Evolutionary conservation across 192 early-diverging fungal genomes (phyloP).

Genomic region (Chytriomyces confervae): DNA sequence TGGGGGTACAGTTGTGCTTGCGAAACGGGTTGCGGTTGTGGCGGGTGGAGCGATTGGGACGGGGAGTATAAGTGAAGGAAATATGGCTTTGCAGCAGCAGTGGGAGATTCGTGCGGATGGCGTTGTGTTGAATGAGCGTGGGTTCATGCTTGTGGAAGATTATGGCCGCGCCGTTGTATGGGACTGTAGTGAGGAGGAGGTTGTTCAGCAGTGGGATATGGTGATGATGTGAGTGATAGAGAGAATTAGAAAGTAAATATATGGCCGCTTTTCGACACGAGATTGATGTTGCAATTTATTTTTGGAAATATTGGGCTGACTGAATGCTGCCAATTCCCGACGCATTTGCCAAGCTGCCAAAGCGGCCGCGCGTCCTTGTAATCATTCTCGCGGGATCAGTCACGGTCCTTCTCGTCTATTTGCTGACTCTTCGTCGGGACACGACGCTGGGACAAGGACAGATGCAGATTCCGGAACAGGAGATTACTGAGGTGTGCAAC

Average conservation of each 20-base stretch:
- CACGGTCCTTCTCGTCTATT: neutral
- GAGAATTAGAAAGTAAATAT: neutral
- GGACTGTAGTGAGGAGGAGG: slow-evolving; percentile 22
- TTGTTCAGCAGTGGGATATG: slow-evolving; percentile 30
- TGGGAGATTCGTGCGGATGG: slow-evolving; percentile 25
- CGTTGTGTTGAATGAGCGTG: slow-evolving; percentile 4
- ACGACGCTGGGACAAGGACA: neutral
- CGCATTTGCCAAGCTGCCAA: neutral
- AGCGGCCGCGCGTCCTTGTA: neutral
- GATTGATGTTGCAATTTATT: neutral
- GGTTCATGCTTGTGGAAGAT: slow-evolving; percentile 32
- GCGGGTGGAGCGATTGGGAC: neutral
- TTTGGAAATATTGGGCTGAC: neutral
- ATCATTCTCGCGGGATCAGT: neutral
- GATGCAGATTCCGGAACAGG: neutral
- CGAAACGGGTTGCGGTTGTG: slow-evolving; percentile 23
- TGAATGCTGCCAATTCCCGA: neutral
- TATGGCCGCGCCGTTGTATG: slow-evolving; percentile 32
- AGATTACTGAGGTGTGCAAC: neutral
- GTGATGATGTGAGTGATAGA: neutral
- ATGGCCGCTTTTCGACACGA: neutral
- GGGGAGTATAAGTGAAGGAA: neutral
- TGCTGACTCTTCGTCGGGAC: neutral
- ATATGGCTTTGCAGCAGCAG: slow-evolving; percentile 18
- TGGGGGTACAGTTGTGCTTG: slow-evolving; percentile 31